Conservation (phyloP, 257 asterid genomes). For the Knoxia roxburghii region DNA sequence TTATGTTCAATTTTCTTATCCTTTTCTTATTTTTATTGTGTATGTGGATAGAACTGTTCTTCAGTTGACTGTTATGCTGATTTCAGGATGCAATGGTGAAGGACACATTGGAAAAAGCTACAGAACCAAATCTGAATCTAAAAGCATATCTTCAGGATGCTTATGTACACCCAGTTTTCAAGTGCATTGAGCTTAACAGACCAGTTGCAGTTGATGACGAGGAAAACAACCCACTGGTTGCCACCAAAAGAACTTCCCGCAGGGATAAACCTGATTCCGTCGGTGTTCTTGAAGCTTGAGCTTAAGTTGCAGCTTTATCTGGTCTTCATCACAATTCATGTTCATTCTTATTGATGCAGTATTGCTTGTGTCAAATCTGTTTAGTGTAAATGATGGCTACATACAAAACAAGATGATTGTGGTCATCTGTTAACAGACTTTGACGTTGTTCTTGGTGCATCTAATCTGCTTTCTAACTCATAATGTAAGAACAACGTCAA, state of each 20-base stretch:
- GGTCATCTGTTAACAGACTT: background rate
- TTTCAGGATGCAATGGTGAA: conserved; percentile 60
- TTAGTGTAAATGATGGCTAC: background rate
- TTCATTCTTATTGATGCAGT: background rate
- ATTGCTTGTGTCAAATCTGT: background rate
- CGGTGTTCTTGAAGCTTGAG: conserved; percentile 14
- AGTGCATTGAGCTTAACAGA: conserved; percentile 23
- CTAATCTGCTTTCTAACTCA: background rate
- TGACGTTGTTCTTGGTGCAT: background rate
- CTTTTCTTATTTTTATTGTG: background rate
- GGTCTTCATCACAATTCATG: background rate
- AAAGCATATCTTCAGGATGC: conserved; percentile 44
- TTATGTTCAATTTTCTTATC: background rate
- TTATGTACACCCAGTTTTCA: conserved; percentile 58
- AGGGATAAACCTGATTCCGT: conserved; percentile 20
- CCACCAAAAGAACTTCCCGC: conserved; percentile 31
- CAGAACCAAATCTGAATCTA: conserved; percentile 43
- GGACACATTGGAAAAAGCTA: conserved; percentile 57
- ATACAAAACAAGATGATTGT: background rate
- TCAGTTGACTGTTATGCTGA: background rate
- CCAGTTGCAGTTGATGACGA: conserved; percentile 22
- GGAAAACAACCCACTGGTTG: conserved; percentile 29
- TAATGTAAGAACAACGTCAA: background rate
- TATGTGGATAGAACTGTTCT: background rate
- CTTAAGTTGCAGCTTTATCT: background rate